A percentile compares a stretch with the other conserved stretches of the same genome.
Evolutionary conservation across 2,329 filamentous ascomycete genomes (phyloP).

Genomic region (Neofusicoccum parvum): DNA sequence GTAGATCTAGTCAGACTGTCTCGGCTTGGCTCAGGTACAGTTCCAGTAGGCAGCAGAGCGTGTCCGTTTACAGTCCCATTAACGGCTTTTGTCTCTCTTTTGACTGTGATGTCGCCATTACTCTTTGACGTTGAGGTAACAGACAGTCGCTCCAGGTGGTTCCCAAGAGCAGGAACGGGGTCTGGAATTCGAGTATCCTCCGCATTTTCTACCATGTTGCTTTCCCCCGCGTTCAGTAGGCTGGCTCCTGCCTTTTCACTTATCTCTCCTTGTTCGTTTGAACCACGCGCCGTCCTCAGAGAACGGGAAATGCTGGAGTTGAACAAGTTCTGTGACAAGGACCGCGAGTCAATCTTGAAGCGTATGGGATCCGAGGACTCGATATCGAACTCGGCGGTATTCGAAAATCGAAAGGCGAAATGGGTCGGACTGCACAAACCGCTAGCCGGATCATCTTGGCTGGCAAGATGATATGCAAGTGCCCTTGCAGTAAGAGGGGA

Average conservation of each 20-base stretch:
- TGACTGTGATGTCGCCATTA: neutral
- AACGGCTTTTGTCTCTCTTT: neutral
- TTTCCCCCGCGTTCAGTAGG: neutral
- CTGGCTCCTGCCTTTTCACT: neutral
- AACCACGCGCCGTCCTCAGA: neutral
- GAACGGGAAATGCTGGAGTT: conserved; percentile 29
- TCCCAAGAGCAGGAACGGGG: neutral
- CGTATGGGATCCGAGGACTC: neutral
- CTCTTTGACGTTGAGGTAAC: neutral
- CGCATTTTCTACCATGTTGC: neutral
- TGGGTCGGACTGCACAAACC: conserved; percentile 61
- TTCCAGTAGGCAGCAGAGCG: neutral
- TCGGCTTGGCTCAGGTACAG: neutral
- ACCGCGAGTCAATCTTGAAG: conserved; percentile 53
- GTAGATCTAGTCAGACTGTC: neutral
- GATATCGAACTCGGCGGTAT: conserved; percentile 27
- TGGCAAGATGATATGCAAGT: conserved; percentile 77
- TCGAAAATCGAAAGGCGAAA: neutral
- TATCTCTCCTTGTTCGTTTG: neutral
- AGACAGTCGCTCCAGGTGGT: neutral
- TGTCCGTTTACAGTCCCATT: neutral
- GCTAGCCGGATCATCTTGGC: conserved; percentile 73
- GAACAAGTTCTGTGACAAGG: conserved; percentile 62
- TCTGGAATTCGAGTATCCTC: neutral
- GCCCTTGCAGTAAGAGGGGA: conserved; percentile 80